Base-by-base conservation (phyloP, 768 basidiomycete species). In the Suillus brevipes region DNA sequence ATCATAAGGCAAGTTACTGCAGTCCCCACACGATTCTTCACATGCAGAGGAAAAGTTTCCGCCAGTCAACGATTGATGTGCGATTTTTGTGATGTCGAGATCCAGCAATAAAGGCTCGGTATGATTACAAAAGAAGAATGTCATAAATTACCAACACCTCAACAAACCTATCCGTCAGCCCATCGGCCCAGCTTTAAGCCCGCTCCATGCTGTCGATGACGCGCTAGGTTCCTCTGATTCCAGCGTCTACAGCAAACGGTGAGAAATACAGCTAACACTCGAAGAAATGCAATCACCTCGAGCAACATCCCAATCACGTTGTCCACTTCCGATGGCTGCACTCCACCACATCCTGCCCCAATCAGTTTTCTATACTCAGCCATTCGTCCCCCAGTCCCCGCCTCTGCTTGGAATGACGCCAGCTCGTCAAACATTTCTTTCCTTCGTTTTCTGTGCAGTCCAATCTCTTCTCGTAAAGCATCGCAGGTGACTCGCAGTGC, bases 311-410 rank as follows among this genome's bases (percentile, higher is more conserved):
- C 87, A 65, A 97, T 82, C 6, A 95, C 89, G 65, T 86, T 85
- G 71, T 98, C 96, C 43, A 98, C 91, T 66, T 98, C 95, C n/a
- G 87, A 82, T 2, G 91, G 87, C 3, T 90, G 85, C 37, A 95
- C 85, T 0, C 93, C 91, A 28, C 94, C 94, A 78, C 94, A 97
- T 0, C 94, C 95, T 18, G 94, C 89, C 38, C 91, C 90, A 70
- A 99, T 95, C 60, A 99, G 77, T 67, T 89, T 83, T 69, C 95
- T 82, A 75, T 98, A 99, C 68, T 96, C 91, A 6, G 85, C 83
- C 88, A 99, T 96, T 67, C 89, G 83, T 47, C 92, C 93, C 37
- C 90, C 88, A 0, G 95, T 97, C 6, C 96, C 96, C 0, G 92
- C 89, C 77, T 96, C 94, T 23, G 93, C 90, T 74, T 95, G 92